A percentile compares a stretch with the other conserved stretches of the same genome.
These are phyloP conservation scores for Paraphoma chrysanthemicola DNA, from an alignment of 2,329 filamentous ascomycete genomes.

Conservation along the genomic window DNA sequence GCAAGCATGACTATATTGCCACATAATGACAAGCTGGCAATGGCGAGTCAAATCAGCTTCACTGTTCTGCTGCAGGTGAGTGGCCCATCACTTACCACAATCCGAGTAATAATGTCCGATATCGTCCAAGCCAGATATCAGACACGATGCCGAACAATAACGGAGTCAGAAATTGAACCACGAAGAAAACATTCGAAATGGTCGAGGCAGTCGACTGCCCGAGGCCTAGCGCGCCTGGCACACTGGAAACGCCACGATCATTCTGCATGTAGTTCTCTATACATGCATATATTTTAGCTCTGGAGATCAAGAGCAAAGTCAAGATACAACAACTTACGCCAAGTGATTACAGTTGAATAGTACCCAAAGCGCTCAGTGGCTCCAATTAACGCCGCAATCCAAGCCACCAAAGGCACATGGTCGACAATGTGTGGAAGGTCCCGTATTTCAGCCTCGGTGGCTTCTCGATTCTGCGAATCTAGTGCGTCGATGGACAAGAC, in stretches of 20 bases:
- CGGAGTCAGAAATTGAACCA: conserved; percentile 24
- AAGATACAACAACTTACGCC: background rate
- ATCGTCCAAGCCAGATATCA: conserved; percentile 46
- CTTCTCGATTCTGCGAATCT: background rate
- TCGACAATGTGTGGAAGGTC: conserved; percentile 14
- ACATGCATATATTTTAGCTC: no score
- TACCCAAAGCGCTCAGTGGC: conserved; percentile 13
- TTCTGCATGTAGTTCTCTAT: conserved; percentile 35
- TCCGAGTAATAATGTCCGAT: conserved; percentile 38
- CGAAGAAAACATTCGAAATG: conserved; percentile 20
- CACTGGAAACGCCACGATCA: conserved; percentile 1
- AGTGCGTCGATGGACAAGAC: background rate
- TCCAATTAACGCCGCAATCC: conserved; percentile 11
- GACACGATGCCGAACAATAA: conserved; percentile 39
- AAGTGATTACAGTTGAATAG: conserved; percentile 8
- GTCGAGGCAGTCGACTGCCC: conserved; percentile 27
- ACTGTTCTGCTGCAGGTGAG: background rate
- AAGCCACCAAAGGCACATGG: conserved; percentile 13
- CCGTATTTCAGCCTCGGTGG: conserved; percentile 11
- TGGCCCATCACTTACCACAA: conserved; percentile 7
- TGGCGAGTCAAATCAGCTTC: background rate
- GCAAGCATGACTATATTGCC: background rate
- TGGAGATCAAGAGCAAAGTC: no score
- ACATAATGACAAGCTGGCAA: background rate
- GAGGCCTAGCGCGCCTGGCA: conserved; percentile 32